Base-by-base conservation (phyloP, 176 grass and related monocot genomes). In the Lolium multiflorum region DNA sequence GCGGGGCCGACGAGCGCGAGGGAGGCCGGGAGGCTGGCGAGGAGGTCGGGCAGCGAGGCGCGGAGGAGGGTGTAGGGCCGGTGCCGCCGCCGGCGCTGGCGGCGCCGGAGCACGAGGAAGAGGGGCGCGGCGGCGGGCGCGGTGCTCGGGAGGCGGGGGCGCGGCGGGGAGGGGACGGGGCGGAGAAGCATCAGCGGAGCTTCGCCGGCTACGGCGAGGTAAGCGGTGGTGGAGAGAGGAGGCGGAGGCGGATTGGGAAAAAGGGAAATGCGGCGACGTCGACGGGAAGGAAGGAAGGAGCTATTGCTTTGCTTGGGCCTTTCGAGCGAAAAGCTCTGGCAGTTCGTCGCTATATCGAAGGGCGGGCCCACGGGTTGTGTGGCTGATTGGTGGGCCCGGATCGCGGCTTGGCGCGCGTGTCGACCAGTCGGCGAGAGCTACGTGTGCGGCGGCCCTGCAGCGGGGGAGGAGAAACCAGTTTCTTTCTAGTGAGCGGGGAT, bases 141-240 rank as follows among this genome's bases (percentile, higher is more conserved):
- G 58, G 52, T n/a, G 78, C 58, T 31, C 79, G 63, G 49, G 78
- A 64, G 15, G 17, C 60, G 61, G 13, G 61, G 82, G 47, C 74
- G 70, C 7, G 81, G 60, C 4, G 60, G 78, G 26, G 54, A 77
- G 38, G 38, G 41, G 28, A 3, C 79, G 24, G 87, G 59, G 64
- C 89, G 89, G 87, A 92, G 95, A 18, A 87, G 93, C 95, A 98
- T 98, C 22, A 44, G 58, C 41, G 26, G 65, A 9, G 16, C 3
- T 75, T 37, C 57, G 16, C 7, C 47, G 20, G 71, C 18, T 41
- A 43, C 9, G 76, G 71, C 25, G 72, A 28, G 37, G 80, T 74
- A 75, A 74, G 76, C 10, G 49, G 85, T 84, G 89, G 82, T 80
- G 76, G 71, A 81, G 82, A 83, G 77, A 88, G 66, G 77, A 88